These are phyloP conservation scores for Saccharomycopsis synnaedendra DNA, from an alignment of 805 yeast species.

Conservation along the genomic window DNA sequence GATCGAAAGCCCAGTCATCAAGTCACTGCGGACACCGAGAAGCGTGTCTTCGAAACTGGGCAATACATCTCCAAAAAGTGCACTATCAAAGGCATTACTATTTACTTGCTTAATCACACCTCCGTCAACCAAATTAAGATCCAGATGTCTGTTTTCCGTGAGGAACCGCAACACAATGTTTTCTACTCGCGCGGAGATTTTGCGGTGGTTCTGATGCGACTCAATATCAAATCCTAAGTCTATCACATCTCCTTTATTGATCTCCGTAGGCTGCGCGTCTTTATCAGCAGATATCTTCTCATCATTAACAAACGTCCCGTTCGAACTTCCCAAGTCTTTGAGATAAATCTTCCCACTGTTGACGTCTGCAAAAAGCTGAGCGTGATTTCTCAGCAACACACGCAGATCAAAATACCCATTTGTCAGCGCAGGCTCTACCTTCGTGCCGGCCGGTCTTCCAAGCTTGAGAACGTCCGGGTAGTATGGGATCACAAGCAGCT, in stretches of 20 bases:
- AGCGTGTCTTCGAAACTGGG: conserved; percentile 38
- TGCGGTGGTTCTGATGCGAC: conserved; percentile 49
- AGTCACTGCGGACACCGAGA: conserved; percentile 35
- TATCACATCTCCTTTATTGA: conserved; percentile 75
- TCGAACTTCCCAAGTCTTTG: conserved; percentile 80
- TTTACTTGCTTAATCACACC: conserved; percentile 16
- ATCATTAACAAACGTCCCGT: conserved; percentile 88
- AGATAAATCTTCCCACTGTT: conserved; percentile 55
- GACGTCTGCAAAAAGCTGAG: conserved; percentile 71
- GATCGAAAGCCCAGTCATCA: conserved; percentile 43
- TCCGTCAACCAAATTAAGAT: conserved; percentile 15
- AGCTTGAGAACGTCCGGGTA: conserved; percentile 75
- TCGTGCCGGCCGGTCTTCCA: conserved; percentile 75
- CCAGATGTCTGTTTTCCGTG: conserved; percentile 18
- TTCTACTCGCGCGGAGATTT: conserved; percentile 76
- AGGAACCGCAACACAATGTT: conserved; percentile 42
- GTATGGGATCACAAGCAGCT: conserved; percentile 68
- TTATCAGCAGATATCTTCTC: conserved; percentile 47
- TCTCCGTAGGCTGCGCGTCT: conserved; percentile 40
- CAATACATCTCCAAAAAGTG: conserved; percentile 49
- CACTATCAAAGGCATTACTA: conserved; percentile 37
- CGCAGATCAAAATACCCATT: conserved; percentile 94
- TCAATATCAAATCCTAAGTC: conserved; percentile 90
- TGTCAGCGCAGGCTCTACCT: conserved; percentile 42
- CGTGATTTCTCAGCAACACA: conserved; percentile 88